Conservation (phyloP, 2,329 filamentous ascomycete species). For the Xylariaceae sp. region DNA sequence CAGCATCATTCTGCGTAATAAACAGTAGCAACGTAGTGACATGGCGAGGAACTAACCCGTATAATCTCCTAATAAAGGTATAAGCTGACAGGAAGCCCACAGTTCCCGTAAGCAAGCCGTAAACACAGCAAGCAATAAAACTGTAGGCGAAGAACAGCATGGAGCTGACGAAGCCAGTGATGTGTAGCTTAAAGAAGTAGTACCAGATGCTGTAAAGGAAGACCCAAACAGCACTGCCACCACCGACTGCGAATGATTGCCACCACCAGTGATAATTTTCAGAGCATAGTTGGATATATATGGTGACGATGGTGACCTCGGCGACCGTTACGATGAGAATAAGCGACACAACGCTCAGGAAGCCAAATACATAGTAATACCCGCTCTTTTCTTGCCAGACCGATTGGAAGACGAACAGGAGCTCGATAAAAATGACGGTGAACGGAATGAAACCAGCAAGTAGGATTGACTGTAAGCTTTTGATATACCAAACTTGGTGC, state of each 20-base stretch:
- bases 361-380: conserved; percentile 92
- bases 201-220: conserved; percentile 86
- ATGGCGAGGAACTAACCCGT: conserved; percentile 61
- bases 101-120: conserved; percentile 80
- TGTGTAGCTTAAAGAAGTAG: conserved; percentile 79
- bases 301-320: conserved; percentile 82
- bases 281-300: conserved; percentile 81
- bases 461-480: conserved; percentile 66
- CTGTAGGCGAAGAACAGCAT: conserved; percentile 87
- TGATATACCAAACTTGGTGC: conserved; percentile 75
- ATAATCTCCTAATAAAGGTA: conserved; percentile 82
- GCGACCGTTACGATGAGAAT: conserved; percentile 79
- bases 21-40: not conserved
- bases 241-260: conserved; percentile 83
- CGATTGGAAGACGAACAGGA: conserved; percentile 85
- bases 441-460: conserved; percentile 82
- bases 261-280: conserved; percentile 96
- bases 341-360: conserved; percentile 74
- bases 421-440: conserved; percentile 85
- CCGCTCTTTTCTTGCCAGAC: conserved; percentile 90
- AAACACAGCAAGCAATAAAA: conserved; percentile 80
- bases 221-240: conserved; percentile 78
- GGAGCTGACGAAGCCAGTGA: conserved; percentile 78
- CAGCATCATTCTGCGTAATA: conserved; percentile 25
- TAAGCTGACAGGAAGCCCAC: conserved; percentile 86